Percentiles rank a stretch among this genome's conserved stretches.
These are phyloP conservation scores for Candida methanosorbosa DNA, from an alignment of 805 yeast species.

Conservation along the genomic window DNA sequence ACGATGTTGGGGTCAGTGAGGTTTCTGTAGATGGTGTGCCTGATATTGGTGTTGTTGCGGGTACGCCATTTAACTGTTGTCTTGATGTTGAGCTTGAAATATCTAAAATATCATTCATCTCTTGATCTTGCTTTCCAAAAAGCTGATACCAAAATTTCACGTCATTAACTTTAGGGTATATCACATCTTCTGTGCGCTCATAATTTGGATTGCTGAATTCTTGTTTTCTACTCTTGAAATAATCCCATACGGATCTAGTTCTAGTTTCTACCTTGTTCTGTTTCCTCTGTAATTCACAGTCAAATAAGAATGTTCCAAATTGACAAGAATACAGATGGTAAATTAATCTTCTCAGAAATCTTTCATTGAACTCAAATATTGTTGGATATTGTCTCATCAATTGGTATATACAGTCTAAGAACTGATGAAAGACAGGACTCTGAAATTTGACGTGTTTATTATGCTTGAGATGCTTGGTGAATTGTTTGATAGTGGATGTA, in stretches of 20 bases:
- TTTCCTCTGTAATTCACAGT: constrained; percentile 58
- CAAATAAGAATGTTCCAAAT: constrained; percentile 81
- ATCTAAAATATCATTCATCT: constrained; percentile 35
- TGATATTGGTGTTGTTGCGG: constrained; percentile 1
- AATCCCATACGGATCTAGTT: constrained; percentile 89
- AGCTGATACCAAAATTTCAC: constrained; percentile 88
- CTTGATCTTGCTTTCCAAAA: constrained; percentile 68
- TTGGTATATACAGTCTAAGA: constrained; percentile 84
- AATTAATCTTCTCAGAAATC: constrained; percentile 73
- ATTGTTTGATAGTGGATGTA: constrained; percentile 28
- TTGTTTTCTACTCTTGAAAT: constrained; percentile 63
- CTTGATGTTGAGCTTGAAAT: background rate
- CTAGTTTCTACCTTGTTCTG: constrained; percentile 30
- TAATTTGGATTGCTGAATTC: constrained; percentile 63
- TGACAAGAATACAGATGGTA: constrained; percentile 92
- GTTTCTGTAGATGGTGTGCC: background rate
- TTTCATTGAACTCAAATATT: constrained; percentile 78
- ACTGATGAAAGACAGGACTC: constrained; percentile 94
- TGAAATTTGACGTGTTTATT: constrained; percentile 46
- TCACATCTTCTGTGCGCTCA: constrained; percentile 26
- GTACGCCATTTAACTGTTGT: background rate
- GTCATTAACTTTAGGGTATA: constrained; percentile 53
- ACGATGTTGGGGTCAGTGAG: background rate
- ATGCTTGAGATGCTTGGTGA: constrained; percentile 43
- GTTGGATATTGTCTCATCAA: constrained; percentile 59